phyloP scores from a whole-genome alignment of 2,329 filamentous ascomycete genomes.

The Stagonosporopsis chrysanthemi region DNA sequence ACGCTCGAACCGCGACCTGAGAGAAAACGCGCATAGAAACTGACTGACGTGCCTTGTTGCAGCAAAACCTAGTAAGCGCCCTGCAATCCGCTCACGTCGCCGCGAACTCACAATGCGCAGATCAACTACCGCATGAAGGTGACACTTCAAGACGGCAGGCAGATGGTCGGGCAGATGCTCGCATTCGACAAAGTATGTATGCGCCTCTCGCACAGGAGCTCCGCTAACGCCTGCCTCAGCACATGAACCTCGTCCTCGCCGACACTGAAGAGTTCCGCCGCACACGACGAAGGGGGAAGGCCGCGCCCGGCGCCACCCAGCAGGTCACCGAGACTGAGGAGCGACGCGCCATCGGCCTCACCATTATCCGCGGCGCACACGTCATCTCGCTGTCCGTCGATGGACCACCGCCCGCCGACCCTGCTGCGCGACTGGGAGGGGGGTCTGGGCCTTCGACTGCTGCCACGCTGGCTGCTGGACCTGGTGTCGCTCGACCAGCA shows the following conservation, averaged over 20 bases:
- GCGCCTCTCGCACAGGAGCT: background rate
- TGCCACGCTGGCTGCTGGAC: conserved; percentile 72
- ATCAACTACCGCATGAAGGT: conserved; percentile 99
- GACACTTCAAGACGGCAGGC: conserved; percentile 90
- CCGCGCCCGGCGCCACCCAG: conserved; percentile 69
- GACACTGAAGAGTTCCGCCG: conserved; percentile 75
- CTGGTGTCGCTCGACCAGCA: conserved; percentile 89
- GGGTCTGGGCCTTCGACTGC: conserved; percentile 70
- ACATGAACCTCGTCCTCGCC: conserved; percentile 99
- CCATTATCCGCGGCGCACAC: conserved; percentile 91
- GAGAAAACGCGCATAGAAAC: conserved; percentile 55
- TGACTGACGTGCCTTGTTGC: conserved; percentile 52
- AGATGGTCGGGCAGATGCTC: conserved; percentile 98
- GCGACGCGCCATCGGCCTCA: conserved; percentile 94
- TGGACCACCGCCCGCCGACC: conserved; percentile 92
- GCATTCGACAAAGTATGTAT: conserved; percentile 89
- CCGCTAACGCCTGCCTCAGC: conserved; percentile 60
- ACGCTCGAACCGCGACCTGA: conserved; percentile 46
- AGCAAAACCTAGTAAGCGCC: conserved; percentile 70
- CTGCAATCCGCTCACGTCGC: conserved; percentile 25
- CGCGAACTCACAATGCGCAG: conserved; percentile 58
- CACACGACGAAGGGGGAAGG: conserved; percentile 63
- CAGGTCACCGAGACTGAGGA: conserved; percentile 85
- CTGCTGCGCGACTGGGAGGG: conserved; percentile 84
- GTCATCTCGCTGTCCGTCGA: conserved; percentile 96